Evolutionary conservation across 768 basidiomycete genomes (phyloP).

Genomic region (Xanthoconium purpureum): DNA sequence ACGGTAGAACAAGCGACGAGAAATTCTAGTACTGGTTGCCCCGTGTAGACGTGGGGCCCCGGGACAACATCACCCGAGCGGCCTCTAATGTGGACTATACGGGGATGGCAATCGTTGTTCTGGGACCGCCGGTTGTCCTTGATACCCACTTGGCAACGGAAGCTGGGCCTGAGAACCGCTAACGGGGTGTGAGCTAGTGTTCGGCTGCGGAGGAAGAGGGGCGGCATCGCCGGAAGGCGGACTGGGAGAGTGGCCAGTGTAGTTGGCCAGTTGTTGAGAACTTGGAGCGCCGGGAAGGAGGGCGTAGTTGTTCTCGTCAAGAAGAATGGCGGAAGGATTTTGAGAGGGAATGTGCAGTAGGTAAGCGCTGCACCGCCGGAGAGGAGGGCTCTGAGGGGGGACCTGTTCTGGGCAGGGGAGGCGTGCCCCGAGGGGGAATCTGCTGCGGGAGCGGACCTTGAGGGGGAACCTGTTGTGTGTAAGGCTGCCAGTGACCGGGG

Average conservation of each 20-base stretch:
- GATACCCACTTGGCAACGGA: constrained; percentile 10
- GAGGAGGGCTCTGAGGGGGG: neutral
- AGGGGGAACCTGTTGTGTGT: neutral
- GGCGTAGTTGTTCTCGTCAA: neutral
- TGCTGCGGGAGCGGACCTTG: constrained; percentile 1
- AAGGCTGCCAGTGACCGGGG: neutral
- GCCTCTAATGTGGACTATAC: neutral
- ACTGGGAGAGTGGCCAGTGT: constrained; percentile 6
- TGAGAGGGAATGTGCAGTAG: neutral
- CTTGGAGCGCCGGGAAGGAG: neutral
- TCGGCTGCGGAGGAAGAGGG: constrained; percentile 17
- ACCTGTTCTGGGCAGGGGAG: neutral
- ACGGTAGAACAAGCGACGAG: neutral
- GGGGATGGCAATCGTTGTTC: neutral
- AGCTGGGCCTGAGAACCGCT: constrained; percentile 7
- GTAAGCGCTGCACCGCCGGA: neutral
- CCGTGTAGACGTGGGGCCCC: neutral
- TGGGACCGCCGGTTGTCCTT: neutral
- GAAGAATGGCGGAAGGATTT: neutral
- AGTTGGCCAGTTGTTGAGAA: neutral
- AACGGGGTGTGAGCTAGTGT: constrained; percentile 14
- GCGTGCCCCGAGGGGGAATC: neutral
- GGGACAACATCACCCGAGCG: neutral
- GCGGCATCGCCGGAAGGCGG: neutral
- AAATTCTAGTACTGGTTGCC: neutral